Evolutionary conservation across 345 rosid genomes (phyloP), one percentile per base, ranked within the genome.

Genomic region (Arabis alpina): DNA sequence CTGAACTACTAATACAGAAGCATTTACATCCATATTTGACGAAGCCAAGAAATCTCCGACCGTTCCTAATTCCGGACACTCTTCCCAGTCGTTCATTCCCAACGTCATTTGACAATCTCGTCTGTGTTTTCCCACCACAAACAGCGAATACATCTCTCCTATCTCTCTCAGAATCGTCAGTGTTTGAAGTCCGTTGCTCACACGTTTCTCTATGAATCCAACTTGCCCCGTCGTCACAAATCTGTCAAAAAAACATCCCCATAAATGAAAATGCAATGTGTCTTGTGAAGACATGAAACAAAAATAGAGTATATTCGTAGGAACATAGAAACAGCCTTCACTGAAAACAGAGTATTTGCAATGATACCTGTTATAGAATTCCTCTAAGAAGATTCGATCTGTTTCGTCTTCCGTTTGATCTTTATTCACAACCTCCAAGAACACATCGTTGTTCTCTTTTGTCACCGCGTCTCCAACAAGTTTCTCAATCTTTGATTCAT

Each of bases 71-170:
- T 93, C 94, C 0, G 93, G 94, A 68, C 93, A 91, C 77, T 93
- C 96, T 53, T 93, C 98, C 98, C 98, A 91, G 56, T 93, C 91
- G 58, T 86, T 91, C 83, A 93, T 61, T 3, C 85, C 88, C 0
- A 80, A 71, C 1, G 90, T 91, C 75, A 89, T 78, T 0, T 82
- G 71, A 4, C 79, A 77, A 19, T 77, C 51, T 27, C 76, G 81
- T 62, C 87, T 64, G 60, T 87, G 79, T 53, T 83, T 93, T 11
- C 97, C 94, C 6, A 88, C 85, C 32, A 93, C 83, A 64, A 87
- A 78, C 54, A 93, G 59, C 7, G 89, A 81, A 58, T 78, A 93
- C 79, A 75, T 76, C 42, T 85, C 83, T 15, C 69, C 82, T 1
- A 88, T 74, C 6, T 81, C 91, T 60, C 76, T 82, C 6, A 93